Base-by-base conservation (phyloP, 1,284 basidiomycete species). In the Somion occarium region DNA sequence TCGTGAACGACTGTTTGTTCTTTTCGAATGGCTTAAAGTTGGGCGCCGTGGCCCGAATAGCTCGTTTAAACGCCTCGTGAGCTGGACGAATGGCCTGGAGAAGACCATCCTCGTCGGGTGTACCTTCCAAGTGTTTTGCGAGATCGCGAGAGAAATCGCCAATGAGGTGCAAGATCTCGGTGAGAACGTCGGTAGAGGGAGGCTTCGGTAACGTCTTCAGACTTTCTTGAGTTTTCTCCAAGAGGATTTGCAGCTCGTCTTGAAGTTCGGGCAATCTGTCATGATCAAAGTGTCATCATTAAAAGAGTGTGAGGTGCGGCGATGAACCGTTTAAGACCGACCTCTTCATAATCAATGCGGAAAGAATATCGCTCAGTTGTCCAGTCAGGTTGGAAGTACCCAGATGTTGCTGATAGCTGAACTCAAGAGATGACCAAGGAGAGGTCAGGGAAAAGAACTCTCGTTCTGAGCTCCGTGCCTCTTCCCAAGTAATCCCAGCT, bases 391-490 rank as follows among this genome's bases (percentile, higher is more conserved):
- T 78, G 2, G 58, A 57, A 0, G 84, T 86, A 0, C 83, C 70
- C 0, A 88, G 63, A 44, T 77, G 78, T 19, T 69, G 69, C 48
- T 79, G 75, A 51, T 78, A 74, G 2, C 70, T 65, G 0, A 62
- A 34, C 18, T 80, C 77, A 0, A 88, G 66, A 0, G 69, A 66
- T 1, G 66, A 70, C 87, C 87, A 91, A 0, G 82, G 82, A 0
- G 69, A 54, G 0, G 64, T 78, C 3, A 68, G 68, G 46, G 75
- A 64, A 66, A 93, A 91, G 68, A 84, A 94, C 22, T 81, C 69
- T 50, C 78, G 72, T 67, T 93, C 89, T 57, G 73, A 64, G 15
- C 65, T 61, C 0, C 85, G 78, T 0, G 85, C 86, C 5, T 79
- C 72, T 2, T 64, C 60, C 79, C 83, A 88, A 0, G 78, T 77